Base-by-base conservation (phyloP, 2,329 filamentous ascomycete genomes). In the Fonsecaea nubica region DNA sequence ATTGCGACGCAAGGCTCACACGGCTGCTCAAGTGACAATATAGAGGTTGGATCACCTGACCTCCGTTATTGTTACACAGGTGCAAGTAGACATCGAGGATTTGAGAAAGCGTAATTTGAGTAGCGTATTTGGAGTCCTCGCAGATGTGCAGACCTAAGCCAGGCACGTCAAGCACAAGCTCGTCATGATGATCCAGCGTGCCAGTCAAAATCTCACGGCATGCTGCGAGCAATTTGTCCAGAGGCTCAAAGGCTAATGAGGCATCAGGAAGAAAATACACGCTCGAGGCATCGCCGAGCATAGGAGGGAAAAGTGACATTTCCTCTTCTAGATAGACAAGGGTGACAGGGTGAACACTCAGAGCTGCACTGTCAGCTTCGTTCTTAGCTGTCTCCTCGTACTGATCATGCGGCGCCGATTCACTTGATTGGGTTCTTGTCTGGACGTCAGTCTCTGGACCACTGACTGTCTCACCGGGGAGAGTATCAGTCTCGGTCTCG, bases 1-100 rank as follows among this genome's bases (percentile, higher is more conserved):
- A 76, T 64, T 85, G 82, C 52, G 81, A 80, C 3, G 80, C 77
- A 72, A 89, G 84, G 56, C 83, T 84, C 48, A 83, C 77, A 72
- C 84, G 86, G 21, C 82, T 83, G 60, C 79, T 80, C 58, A 91
- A 78, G 9, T 80, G 81, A 63, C 90, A 78, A 71, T 87, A 86
- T n/a, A 90, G 80, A 15, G 86, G 84, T 36, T 85, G 81, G 1
- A 83, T 82, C 25, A 81, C 76, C 60, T 82, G 77, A 48, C 80
- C 76, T 30, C 82, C 85, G 74, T 90, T 88, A 72, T 90, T 88
- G 36, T 80, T 80, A 69, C 85, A 82, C 54, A 91, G 78, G 15
- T 81, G 80, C 65, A 88, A 76, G 72, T 89, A 89, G 54, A 89
- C 75, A 60, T 86, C 81, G 65, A 90, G 76, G 53, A 91, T 79